Conservation (phyloP, 2,329 filamentous ascomycete genomes). For the Aspergillus sp. region DNA sequence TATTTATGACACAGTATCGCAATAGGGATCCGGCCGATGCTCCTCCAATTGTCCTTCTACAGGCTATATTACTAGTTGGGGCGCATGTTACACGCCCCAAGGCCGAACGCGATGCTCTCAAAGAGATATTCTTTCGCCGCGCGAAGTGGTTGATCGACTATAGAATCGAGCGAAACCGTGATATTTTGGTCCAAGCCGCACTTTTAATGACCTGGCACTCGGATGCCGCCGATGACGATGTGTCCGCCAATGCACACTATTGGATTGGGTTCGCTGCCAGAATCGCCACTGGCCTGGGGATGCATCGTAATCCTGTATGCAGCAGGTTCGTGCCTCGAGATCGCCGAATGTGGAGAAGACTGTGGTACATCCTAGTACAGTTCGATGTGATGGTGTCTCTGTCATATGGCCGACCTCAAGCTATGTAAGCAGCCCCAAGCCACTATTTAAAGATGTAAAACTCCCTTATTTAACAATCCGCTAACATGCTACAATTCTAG, state of each 20-base stretch:
- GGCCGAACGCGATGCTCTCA: slow-evolving; percentile 45
- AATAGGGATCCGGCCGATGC: slow-evolving; percentile 47
- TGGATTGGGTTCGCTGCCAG: slow-evolving; percentile 56
- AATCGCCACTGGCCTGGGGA: slow-evolving; percentile 55
- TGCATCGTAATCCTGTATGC: slow-evolving; percentile 49
- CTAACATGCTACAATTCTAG: slow-evolving; percentile 19
- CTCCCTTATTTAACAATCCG: background rate
- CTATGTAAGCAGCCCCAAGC: slow-evolving; percentile 39
- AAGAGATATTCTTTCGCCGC: slow-evolving; percentile 52
- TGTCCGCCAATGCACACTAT: slow-evolving; percentile 53
- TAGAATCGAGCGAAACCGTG: slow-evolving; percentile 55
- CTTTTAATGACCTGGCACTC: slow-evolving; percentile 58
- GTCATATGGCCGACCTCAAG: slow-evolving; percentile 53
- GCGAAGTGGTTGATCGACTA: slow-evolving; percentile 56
- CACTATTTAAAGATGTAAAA: background rate
- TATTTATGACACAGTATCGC: slow-evolving; percentile 53
- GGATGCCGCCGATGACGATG: slow-evolving; percentile 54
- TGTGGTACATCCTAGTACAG: slow-evolving; percentile 47
- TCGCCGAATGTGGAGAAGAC: slow-evolving; percentile 44
- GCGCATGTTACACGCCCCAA: slow-evolving; percentile 49
- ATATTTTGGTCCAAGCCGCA: slow-evolving; percentile 55
- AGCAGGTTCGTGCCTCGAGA: slow-evolving; percentile 43
- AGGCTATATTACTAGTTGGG: slow-evolving; percentile 53
- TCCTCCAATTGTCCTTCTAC: slow-evolving; percentile 51
- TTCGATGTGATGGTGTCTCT: slow-evolving; percentile 46